phyloP scores from a whole-genome alignment of 345 rosid genomes.

The Turnera subulata region DNA sequence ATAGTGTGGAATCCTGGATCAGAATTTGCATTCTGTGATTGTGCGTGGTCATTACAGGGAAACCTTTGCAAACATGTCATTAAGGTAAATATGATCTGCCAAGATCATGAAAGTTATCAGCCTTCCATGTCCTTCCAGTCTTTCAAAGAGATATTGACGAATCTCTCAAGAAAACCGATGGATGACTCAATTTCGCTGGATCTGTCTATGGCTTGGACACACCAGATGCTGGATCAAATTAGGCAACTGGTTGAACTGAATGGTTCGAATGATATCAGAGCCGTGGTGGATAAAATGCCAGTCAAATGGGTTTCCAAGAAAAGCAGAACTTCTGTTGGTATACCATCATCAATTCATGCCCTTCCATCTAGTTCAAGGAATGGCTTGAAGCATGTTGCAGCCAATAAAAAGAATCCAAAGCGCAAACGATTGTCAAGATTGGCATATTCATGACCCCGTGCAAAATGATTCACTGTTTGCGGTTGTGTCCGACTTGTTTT shows the following conservation, averaged over 20 bases:
- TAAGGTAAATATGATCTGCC: constrained; percentile 70
- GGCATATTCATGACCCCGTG: constrained; percentile 11
- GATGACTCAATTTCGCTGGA: constrained; percentile 74
- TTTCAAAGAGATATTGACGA: constrained; percentile 43
- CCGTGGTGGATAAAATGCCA: constrained; percentile 59
- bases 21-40: constrained; percentile 85
- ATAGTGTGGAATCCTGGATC: constrained; percentile 96
- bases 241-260: constrained; percentile 66
- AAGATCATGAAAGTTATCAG: constrained; percentile 33
- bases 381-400: constrained; percentile 14
- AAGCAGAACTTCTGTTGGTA: constrained; percentile 66
- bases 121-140: constrained; percentile 70
- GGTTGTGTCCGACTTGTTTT: background rate
- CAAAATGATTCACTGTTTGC: background rate
- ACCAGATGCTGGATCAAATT: constrained; percentile 73
- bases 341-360: constrained; percentile 53
- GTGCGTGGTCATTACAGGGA: constrained; percentile 88
- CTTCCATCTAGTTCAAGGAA: constrained; percentile 34
- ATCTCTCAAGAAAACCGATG: constrained; percentile 58
- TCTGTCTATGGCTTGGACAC: constrained; percentile 69
- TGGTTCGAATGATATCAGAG: constrained; percentile 46
- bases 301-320: constrained; percentile 77
- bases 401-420: constrained; percentile 35
- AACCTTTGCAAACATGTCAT: constrained; percentile 93
- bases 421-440: constrained; percentile 48